Base-by-base conservation (phyloP, 441 rosid genomes). In the Francoa sonchifolia region DNA sequence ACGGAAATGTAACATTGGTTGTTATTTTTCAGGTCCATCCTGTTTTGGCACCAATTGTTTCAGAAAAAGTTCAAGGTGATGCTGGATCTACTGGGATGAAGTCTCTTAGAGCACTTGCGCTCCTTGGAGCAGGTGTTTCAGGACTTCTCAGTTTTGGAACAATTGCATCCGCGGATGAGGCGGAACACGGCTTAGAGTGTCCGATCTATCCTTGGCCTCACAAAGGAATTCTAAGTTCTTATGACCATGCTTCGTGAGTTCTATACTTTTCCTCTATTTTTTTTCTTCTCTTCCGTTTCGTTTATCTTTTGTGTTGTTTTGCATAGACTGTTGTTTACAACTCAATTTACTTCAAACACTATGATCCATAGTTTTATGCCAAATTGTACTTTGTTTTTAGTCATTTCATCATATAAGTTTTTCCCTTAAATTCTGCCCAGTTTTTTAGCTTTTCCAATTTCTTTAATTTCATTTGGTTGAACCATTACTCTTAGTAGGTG, bases 161-260 rank as follows among this genome's bases (percentile, higher is more conserved):
- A 2, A 48, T 79, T 22, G 94, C 97, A 41, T 69, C 97, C 35
- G 89, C 99, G 33, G 99, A 93, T 56, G 99, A 93, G 67, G 99
- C 99, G 15, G 99, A 93, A 42, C 99, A 93, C 26, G 99, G 99
- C 35, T 57, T 93, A 52, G 93, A 47, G 25, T 69, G 67, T 54
- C 80, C 99, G 20, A 71, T 12, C 52, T 93, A 93, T 75, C 99
- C 99, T 33, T 93, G 99, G 99, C 99, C 99, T 64, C 99, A 93
- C 59, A 23, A 67, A 42, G 99, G 99, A 63, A 93, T 93, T 50
- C 86, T 93, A 32, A 84, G 96, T 64, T 93, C 99, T 41, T 93
- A 93, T 41, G 97, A 93, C 61, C 99, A 93, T 72, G 85, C 99
- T 35, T 88, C 96, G 99, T 93, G 61, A 88, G 97, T 73, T 19